These are phyloP conservation scores for Aspergillus olivimuriae DNA, from an alignment of 495 filamentous ascomycete species.

Conservation along the genomic window DNA sequence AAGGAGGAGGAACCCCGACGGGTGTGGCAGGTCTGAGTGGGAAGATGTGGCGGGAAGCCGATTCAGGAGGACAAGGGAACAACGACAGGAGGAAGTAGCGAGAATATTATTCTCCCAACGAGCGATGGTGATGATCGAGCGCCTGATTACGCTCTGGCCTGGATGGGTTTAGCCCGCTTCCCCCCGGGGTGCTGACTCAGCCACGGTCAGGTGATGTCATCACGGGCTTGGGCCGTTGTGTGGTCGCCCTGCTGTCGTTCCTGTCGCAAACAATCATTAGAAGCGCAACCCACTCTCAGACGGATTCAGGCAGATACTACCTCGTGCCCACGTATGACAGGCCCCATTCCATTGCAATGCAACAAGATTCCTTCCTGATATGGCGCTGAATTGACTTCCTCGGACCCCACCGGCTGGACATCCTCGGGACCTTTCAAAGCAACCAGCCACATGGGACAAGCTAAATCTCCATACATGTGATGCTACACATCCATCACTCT, in stretches of 20 bases:
- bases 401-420: background rate
- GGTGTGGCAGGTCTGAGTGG: too few relatives aligned
- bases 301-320: too few relatives aligned
- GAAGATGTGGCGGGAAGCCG: background rate
- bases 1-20: too few relatives aligned
- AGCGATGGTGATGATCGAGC: too few relatives aligned
- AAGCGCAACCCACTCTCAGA: too few relatives aligned
- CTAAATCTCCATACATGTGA: conserved; percentile 6
- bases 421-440: conserved; percentile 4
- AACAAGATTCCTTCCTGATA: too few relatives aligned
- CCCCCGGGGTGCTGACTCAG: conserved; percentile 14
- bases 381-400: too few relatives aligned
- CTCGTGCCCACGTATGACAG: too few relatives aligned
- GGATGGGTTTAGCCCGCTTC: conserved; percentile 10
- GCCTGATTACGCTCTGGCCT: too few relatives aligned
- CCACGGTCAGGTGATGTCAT: conserved; percentile 25
- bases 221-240: too few relatives aligned
- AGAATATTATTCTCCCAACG: background rate
- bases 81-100: background rate
- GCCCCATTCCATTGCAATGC: too few relatives aligned
- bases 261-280: background rate
- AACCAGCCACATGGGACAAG: background rate
- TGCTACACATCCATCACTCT: too few relatives aligned
- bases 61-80: background rate
- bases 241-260: background rate